Evolutionary conservation across 2,329 filamentous ascomycete genomes (phyloP).

Genomic region (Phaeoacremonium minimum): DNA sequence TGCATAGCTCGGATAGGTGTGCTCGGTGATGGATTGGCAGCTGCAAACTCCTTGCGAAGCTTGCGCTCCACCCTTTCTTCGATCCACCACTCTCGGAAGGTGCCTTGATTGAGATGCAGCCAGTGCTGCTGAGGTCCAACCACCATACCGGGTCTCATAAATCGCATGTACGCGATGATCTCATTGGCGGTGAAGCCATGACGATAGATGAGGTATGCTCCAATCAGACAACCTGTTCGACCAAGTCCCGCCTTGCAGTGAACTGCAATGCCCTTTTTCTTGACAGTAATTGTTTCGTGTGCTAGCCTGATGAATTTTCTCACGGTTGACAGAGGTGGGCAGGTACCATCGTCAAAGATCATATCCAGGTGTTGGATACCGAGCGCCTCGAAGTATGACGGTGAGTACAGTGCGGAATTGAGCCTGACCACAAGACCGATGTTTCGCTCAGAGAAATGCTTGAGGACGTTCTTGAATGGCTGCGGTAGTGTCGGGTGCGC

Average conservation of each 20-base stretch:
- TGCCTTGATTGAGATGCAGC: conserved; percentile 94
- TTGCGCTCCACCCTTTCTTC: conserved; percentile 77
- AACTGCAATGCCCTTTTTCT: conserved; percentile 90
- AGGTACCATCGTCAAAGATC: conserved; percentile 99
- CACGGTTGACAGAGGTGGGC: conserved; percentile 82
- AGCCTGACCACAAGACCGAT: conserved; percentile 91
- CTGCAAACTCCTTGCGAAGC: conserved; percentile 55
- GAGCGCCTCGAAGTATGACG: conserved; percentile 93
- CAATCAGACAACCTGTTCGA: conserved; percentile 92
- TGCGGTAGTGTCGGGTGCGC: conserved; percentile 67
- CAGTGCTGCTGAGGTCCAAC: conserved; percentile 98
- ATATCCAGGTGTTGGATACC: conserved; percentile 97
- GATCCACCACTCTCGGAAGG: conserved; percentile 98
- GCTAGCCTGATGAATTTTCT: conserved; percentile 92
- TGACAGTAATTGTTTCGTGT: conserved; percentile 87
- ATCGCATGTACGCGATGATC: conserved; percentile 96
- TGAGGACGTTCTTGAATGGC: conserved; percentile 93
- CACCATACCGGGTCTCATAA: conserved; percentile 98
- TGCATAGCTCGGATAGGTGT: conserved; percentile 60
- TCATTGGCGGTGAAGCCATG: conserved; percentile 97
- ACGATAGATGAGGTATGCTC: conserved; percentile 94
- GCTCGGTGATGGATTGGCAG: conserved; percentile 37
- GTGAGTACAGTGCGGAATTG: conserved; percentile 93
- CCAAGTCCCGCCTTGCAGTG: conserved; percentile 98
- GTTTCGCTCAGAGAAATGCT: conserved; percentile 81